Percentiles rank a stretch among this genome's conserved stretches.
Evolutionary conservation across 2,329 filamentous ascomycete genomes (phyloP).

Genomic region (Exophiala aquamarina): DNA sequence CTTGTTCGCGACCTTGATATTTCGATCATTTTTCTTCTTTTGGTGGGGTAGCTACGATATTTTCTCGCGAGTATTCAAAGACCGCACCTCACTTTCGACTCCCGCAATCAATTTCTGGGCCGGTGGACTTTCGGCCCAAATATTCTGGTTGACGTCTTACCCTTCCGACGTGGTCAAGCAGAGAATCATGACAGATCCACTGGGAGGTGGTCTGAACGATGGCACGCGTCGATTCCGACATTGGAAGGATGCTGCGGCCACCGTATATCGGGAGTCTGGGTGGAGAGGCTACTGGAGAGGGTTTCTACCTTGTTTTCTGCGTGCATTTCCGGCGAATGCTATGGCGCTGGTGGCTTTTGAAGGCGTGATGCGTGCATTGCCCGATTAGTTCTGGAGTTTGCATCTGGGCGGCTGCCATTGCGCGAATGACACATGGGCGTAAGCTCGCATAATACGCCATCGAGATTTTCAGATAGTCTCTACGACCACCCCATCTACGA

Average conservation of each 20-base stretch:
- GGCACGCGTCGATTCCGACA: slow-evolving; percentile 66
- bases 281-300: slow-evolving; percentile 86
- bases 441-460: too few species aligned
- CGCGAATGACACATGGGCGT: too few species aligned
- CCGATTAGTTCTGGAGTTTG: slow-evolving; percentile 31
- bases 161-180: slow-evolving; percentile 94
- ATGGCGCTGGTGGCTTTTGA: slow-evolving; percentile 93
- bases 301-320: slow-evolving; percentile 87
- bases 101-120: slow-evolving; percentile 97
- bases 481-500: too few species aligned
- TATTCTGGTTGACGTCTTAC: slow-evolving; percentile 93
- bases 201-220: slow-evolving; percentile 69
- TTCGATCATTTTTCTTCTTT: slow-evolving; percentile 92
- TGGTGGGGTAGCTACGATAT: slow-evolving; percentile 98
- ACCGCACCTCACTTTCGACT: slow-evolving; percentile 68
- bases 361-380: slow-evolving; percentile 70
- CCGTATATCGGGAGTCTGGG: slow-evolving; percentile 75
- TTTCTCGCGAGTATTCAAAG: slow-evolving; percentile 66
- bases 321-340: slow-evolving; percentile 94
- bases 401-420: too few species aligned
- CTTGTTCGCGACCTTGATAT: slow-evolving; percentile 78
- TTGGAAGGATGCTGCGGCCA: slow-evolving; percentile 77
- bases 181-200: slow-evolving; percentile 90
- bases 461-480: too few species aligned
- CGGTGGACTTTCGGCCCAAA: slow-evolving; percentile 84